Conservation (phyloP, 345 rosid species). For the Acer negundo region DNA sequence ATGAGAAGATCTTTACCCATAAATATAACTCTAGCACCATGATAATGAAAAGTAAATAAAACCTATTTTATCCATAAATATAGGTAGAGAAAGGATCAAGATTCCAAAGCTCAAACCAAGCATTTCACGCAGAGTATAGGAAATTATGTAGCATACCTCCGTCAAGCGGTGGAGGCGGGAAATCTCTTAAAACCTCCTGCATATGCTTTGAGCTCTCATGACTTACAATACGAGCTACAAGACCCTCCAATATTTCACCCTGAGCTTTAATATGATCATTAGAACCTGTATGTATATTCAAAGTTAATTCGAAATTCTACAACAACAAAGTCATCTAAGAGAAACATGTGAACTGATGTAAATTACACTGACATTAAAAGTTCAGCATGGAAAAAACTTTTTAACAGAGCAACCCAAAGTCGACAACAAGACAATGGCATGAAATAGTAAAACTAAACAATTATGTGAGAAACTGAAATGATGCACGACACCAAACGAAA, state of each 20-base stretch:
- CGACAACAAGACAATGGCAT: not conserved
- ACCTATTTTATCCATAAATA: not conserved
- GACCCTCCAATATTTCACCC: conserved; percentile 97
- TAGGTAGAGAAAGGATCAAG: not conserved
- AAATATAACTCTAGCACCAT: not conserved
- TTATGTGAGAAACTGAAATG: not conserved
- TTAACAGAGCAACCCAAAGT: not conserved
- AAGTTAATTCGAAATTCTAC: conserved; percentile 11
- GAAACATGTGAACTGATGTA: not conserved
- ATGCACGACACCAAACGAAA: not conserved
- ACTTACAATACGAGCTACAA: conserved; percentile 94
- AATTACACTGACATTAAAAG: not conserved
- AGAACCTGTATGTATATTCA: conserved; percentile 53
- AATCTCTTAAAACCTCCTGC: conserved; percentile 71
- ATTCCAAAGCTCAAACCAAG: not conserved
- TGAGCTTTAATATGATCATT: conserved; percentile 81
- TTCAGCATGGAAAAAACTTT: not conserved
- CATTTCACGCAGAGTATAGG: not conserved
- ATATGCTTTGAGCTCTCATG: conserved; percentile 74
- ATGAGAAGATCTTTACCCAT: not conserved
- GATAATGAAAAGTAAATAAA: not conserved
- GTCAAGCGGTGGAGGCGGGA: conserved; percentile 60
- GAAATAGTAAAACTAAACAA: not conserved
- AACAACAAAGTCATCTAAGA: conserved; percentile 9
- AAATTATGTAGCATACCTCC: conserved; percentile 52